These are phyloP conservation scores for Annulohypoxylon nitens DNA, from an alignment of 495 filamentous ascomycete genomes.

Conservation along the genomic window DNA sequence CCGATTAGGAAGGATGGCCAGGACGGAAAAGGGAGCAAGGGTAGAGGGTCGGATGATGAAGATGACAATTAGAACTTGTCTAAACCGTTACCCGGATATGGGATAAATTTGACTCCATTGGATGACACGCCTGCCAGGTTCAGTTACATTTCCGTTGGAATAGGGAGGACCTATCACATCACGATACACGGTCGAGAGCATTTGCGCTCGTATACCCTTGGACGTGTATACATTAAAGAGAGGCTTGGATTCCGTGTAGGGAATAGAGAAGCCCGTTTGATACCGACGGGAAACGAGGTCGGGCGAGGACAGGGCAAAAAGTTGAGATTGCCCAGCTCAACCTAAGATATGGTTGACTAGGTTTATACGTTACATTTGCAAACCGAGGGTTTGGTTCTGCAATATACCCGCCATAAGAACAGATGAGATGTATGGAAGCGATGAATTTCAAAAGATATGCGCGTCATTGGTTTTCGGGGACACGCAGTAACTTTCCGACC, in stretches of 20 bases:
- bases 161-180: constrained; percentile 19
- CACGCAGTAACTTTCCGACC: constrained; percentile 20
- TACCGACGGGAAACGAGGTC: constrained; percentile 36
- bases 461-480: constrained; percentile 40
- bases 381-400: constrained; percentile 44
- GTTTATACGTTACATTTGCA: constrained; percentile 41
- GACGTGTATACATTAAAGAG: constrained; percentile 11
- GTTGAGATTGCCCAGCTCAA: constrained; percentile 22
- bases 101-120: constrained; percentile 16
- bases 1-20: constrained; percentile 90
- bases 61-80: constrained; percentile 60
- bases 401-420: constrained; percentile 46
- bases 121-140: constrained; percentile 16
- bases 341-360: constrained; percentile 30
- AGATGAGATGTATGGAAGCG: constrained; percentile 37
- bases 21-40: constrained; percentile 64
- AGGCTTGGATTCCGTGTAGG: constrained; percentile 11
- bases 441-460: constrained; percentile 43
- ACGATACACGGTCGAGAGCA: constrained; percentile 18
- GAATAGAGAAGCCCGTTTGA: constrained; percentile 21
- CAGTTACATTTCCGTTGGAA: constrained; percentile 10
- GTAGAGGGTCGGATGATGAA: constrained; percentile 73
- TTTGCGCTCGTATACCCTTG: constrained; percentile 22
- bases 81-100: background rate
- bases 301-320: constrained; percentile 23